Conservation (phyloP, 2,329 filamentous ascomycete genomes). For the Epichloe coenophiala region DNA sequence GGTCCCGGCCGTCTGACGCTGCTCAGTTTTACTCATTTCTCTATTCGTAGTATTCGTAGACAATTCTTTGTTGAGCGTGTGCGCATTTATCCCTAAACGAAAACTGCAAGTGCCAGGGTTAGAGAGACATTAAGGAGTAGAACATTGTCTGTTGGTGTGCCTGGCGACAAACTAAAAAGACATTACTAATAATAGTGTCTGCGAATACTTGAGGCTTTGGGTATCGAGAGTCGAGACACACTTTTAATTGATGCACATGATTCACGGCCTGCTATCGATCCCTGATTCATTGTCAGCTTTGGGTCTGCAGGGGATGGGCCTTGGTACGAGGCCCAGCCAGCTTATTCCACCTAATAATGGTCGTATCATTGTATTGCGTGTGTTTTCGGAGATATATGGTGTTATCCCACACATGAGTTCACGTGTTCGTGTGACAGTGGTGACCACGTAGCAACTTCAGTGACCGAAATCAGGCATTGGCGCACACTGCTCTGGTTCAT, state of each 20-base stretch:
- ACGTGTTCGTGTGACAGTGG: background rate
- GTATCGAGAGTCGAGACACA: background rate
- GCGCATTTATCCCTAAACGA: background rate
- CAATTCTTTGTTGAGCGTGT: background rate
- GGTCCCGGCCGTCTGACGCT: background rate
- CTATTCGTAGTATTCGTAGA: background rate
- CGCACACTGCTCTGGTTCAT: background rate
- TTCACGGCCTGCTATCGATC: background rate
- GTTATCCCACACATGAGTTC: background rate
- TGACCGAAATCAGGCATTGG: conserved; percentile 1
- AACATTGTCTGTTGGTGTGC: background rate
- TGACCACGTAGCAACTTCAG: background rate
- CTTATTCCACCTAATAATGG: background rate
- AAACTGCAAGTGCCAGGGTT: background rate
- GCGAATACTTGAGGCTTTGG: background rate
- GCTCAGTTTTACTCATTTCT: background rate
- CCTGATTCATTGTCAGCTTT: background rate
- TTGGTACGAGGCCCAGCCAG: background rate
- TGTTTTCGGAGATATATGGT: background rate
- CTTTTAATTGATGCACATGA: background rate
- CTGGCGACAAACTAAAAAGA: background rate
- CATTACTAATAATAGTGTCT: background rate
- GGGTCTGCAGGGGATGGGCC: background rate
- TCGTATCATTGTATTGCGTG: background rate
- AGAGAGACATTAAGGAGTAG: background rate